Evolutionary conservation across 176 grass and related monocot species (phyloP).

Genomic region (Carex littledalei): DNA sequence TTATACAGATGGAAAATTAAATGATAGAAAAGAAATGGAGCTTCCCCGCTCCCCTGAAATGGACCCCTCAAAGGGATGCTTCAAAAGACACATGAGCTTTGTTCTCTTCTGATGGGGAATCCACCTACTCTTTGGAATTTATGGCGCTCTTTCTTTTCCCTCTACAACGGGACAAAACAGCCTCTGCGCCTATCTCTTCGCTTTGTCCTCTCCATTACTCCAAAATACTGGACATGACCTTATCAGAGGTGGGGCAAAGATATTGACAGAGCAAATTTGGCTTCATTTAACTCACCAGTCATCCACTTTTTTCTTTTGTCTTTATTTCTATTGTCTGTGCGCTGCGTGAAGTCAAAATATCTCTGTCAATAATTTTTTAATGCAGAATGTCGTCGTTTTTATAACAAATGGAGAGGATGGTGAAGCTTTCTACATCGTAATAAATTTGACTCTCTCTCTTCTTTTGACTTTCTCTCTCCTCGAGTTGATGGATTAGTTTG

Average conservation of each 20-base stretch:
- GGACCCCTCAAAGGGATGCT: background rate
- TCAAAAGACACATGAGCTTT: constrained; percentile 37
- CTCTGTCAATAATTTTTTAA: too few species aligned
- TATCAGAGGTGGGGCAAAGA: too few species aligned
- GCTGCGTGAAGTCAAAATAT: too few species aligned
- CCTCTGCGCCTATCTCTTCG: background rate
- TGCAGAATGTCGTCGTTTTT: too few species aligned
- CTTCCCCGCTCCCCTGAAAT: background rate
- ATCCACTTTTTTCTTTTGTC: too few species aligned
- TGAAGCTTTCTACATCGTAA: background rate
- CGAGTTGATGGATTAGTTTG: constrained; percentile 22
- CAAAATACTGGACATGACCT: background rate
- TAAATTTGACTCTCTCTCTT: constrained; percentile 16
- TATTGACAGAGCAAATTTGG: too few species aligned
- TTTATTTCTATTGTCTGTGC: too few species aligned
- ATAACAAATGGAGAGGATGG: background rate
- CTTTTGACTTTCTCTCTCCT: constrained; percentile 22
- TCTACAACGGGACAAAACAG: constrained; percentile 31
- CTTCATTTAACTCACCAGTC: too few species aligned
- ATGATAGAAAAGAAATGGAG: too few species aligned
- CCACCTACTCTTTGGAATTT: constrained; percentile 37
- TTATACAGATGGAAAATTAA: too few species aligned
- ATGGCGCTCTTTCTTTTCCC: constrained; percentile 34
- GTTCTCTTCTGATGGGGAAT: constrained; percentile 44
- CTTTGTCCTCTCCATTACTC: background rate